Base-by-base conservation (phyloP, 2,329 filamentous ascomycete species). In the Arthrobotrys conoides region DNA sequence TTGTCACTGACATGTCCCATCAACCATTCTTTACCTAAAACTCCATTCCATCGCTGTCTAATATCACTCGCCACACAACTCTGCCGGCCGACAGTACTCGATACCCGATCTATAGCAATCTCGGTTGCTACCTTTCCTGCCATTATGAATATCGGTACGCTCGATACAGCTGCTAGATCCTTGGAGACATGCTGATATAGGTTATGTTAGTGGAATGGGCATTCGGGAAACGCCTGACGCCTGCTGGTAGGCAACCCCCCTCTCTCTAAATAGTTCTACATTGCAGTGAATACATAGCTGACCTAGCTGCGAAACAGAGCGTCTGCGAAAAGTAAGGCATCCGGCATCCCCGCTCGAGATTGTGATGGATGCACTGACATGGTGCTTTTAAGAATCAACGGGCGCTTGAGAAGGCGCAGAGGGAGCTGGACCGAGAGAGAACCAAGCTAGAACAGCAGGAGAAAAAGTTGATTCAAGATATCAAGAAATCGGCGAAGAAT, bases 221-320 rank as follows among this genome's bases (percentile, higher is more conserved):
- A 46, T 99, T 99, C 84, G 96, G 96, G 82, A 98, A 97, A 89
- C 96, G 96, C 86, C 96, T 98, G 90, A 99, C 96, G 88, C 95
- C 96, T 4, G 66, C 66, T 6, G 76, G 76, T 73, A 79, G 41
- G 68, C 16, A 38, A 30, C 27, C 27, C 27, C 18, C 27, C 24
- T 20, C 10, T 46, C 51, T 46, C 30, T 22, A 33, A n/a, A 22
- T 49, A 57, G 59, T 2, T 41, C 48, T 16, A 14, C 9, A 61
- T 16, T n/a, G 30, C 33, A 24, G n/a, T 20, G 20, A 71, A 55
- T 18, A 8, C 5, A 61, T 33, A 49, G 10, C 72, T 78, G 41
- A 78, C 53, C 8, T 48, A 16, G 61, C 5, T n/a, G 12, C n/a
- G 36, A 57, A 57, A 48, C 18, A 76, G 86, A 87, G 83, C 86